A percentile compares a stretch with the other conserved stretches of the same genome.
Conservation (phyloP, 805 yeast species). For the Yarrowia sp. region DNA sequence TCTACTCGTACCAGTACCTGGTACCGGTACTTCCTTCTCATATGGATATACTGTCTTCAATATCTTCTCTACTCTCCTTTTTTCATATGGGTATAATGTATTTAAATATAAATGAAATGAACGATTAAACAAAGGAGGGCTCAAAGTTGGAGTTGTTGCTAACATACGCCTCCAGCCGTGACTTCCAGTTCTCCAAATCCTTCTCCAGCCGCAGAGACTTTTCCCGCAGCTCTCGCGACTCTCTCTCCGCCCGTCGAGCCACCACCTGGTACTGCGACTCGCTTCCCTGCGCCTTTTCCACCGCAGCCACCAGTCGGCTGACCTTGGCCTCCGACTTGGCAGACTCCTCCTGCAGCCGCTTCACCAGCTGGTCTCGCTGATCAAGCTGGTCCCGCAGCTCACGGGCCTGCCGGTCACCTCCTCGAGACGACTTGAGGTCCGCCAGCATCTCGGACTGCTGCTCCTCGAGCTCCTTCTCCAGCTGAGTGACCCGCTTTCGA, state of each 20-base stretch:
- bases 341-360: slow-evolving; percentile 48
- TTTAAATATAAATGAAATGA: neutral
- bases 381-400: slow-evolving; percentile 33
- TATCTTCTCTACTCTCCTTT: too few relatives aligned
- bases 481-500: slow-evolving; percentile 27
- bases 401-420: slow-evolving; percentile 32
- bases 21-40: too few relatives aligned
- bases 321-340: slow-evolving; percentile 49
- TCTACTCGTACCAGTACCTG: too few relatives aligned
- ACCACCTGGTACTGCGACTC: slow-evolving; percentile 41
- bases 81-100: neutral
- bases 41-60: too few relatives aligned
- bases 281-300: slow-evolving; percentile 38
- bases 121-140: slow-evolving; percentile 16
- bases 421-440: slow-evolving; percentile 30
- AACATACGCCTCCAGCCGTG: slow-evolving; percentile 29
- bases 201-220: slow-evolving; percentile 47
- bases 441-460: slow-evolving; percentile 28
- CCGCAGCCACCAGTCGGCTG: slow-evolving; percentile 40
- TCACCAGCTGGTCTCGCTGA: slow-evolving; percentile 34
- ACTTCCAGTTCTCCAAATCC: slow-evolving; percentile 45
- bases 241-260: slow-evolving; percentile 49
- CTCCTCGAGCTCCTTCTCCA: slow-evolving; percentile 32
- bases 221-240: slow-evolving; percentile 50
- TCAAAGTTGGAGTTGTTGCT: neutral